Base-by-base conservation (phyloP, 2,329 filamentous ascomycete genomes). In the Aulographum hederae region DNA sequence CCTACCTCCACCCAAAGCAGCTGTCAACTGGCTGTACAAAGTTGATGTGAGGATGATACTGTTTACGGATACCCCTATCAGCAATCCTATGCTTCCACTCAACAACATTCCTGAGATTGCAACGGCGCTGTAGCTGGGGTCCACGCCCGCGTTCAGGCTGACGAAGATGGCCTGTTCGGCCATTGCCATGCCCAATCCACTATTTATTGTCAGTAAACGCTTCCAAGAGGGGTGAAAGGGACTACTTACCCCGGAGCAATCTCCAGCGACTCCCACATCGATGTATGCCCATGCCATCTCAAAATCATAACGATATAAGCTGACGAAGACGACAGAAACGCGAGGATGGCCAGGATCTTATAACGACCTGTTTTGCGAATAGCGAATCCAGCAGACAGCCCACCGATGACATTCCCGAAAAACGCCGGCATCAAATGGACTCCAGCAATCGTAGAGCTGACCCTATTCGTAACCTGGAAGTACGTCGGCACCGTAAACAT, bases 391-490 rank as follows among this genome's bases (percentile, higher is more conserved):
- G 71, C 61, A 0, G 73, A 26, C 2, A 81, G 52, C 0, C 71
- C 72, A 1, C 73, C 75, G 1, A 69, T 36, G 0, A 74, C 67
- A 40, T 81, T 80, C 0, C 75, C 76, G 0, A 67, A 50, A 0
- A 81, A 73, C 0, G 75, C 69, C 0, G 76, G 76, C 26, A 80
- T 60, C 0, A 82, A 54, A 41, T 78, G 70, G 0, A 65, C 54
- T 2, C 64, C 64, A 1, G 74, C 71, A 2, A 56, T 51, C 0
- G 73, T 70, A 28, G 65, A 69, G 1, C 67, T 69, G 3, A 61
- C 63, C 1, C 58, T 53, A 4, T 63, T 53, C 0, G 73, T 73
- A 1, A 75, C 64, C 35, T 77, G 69, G 39, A 80, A 81, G 50
- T 80, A 80, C 0, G 80, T 49, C 0, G 76, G 76, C 0, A 35